These are phyloP conservation scores for Persicaria maculosa DNA, from an alignment of 148 eudicot species.

Conservation along the genomic window DNA sequence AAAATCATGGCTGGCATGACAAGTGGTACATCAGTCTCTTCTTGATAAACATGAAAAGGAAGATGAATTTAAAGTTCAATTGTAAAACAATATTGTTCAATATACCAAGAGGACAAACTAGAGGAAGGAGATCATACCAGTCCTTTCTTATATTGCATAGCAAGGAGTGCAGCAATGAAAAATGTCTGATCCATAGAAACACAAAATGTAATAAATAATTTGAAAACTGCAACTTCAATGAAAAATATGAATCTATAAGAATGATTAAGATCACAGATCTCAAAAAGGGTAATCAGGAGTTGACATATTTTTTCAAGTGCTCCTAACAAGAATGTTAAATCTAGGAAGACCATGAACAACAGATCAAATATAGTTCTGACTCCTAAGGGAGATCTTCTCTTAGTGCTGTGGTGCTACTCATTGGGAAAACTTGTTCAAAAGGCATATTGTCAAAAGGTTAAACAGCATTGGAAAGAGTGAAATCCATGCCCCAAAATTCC, in stretches of 20 bases:
- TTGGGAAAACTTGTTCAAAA: not conserved
- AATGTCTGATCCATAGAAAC: no score
- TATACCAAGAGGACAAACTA: not conserved
- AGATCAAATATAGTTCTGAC: not conserved
- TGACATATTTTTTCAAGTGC: not conserved
- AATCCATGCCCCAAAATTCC: constrained; percentile 6
- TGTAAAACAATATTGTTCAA: not conserved
- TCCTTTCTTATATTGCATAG: constrained; percentile 19
- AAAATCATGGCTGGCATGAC: not conserved
- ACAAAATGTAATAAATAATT: no score
- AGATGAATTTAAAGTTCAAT: not conserved
- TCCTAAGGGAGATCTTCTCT: not conserved
- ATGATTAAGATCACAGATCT: not conserved
- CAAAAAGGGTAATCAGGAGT: not conserved
- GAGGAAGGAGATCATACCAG: constrained; percentile 47
- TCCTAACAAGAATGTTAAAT: not conserved
- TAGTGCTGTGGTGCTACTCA: not conserved
- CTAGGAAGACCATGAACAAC: not conserved
- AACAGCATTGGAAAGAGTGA: not conserved
- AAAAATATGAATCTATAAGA: not conserved
- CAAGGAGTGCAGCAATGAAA: no score
- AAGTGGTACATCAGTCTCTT: no score
- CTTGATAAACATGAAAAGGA: not conserved
- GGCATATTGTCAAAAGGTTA: not conserved
- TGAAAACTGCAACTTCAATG: not conserved